These are phyloP conservation scores for Nigrograna mackinnonii DNA, from an alignment of 2,329 filamentous ascomycete species.

Conservation along the genomic window DNA sequence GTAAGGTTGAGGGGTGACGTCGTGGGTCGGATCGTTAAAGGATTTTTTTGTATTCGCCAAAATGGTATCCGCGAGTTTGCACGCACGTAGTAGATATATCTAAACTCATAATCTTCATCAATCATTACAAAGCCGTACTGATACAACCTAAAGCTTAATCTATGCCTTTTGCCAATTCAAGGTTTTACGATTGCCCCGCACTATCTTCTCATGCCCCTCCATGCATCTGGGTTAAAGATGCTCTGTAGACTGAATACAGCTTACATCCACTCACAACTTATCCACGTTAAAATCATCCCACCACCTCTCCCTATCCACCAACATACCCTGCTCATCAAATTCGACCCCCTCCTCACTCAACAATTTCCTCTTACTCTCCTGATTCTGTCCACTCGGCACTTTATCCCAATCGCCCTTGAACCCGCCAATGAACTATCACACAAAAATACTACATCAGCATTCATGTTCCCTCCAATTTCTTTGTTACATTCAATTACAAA, in stretches of 20 bases:
- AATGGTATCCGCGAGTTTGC: too few relatives aligned
- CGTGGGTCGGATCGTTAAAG: too few relatives aligned
- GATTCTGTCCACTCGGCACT: conserved; percentile 64
- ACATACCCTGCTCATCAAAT: conserved; percentile 63
- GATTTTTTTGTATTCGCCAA: too few relatives aligned
- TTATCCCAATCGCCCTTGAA: conserved; percentile 70
- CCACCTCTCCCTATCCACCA: conserved; percentile 53
- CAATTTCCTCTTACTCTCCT: conserved; percentile 66
- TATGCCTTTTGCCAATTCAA: too few relatives aligned
- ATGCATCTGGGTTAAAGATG: too few relatives aligned
- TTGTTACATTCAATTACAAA: neutral
- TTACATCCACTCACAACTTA: conserved; percentile 20
- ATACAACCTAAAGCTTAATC: neutral
- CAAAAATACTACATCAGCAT: too few relatives aligned
- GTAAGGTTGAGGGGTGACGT: conserved; percentile 1
- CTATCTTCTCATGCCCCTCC: too few relatives aligned
- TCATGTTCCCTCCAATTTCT: neutral
- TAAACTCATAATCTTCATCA: too few relatives aligned
- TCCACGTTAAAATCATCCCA: conserved; percentile 49
- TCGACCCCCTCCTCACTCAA: conserved; percentile 66
- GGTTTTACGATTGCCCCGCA: too few relatives aligned
- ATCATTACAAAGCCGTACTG: too few relatives aligned
- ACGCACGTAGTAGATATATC: too few relatives aligned
- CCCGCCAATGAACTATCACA: conserved; percentile 61
- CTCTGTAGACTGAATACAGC: too few relatives aligned